Conservation (phyloP, 148 eudicot species). For the Oxyria digyna region DNA sequence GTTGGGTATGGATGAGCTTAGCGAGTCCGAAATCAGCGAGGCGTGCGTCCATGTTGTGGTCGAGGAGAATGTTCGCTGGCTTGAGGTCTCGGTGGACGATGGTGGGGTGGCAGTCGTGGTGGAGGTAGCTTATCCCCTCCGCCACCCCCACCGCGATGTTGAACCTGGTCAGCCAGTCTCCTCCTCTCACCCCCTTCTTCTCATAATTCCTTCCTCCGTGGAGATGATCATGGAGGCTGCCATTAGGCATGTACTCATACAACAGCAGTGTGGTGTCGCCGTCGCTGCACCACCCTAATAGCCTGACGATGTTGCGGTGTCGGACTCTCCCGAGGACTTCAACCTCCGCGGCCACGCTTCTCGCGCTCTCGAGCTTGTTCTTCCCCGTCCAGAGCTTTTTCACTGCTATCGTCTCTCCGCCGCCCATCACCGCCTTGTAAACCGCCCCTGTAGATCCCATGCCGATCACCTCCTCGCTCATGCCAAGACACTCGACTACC, state of each 20-base stretch:
- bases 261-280: constrained; percentile 64
- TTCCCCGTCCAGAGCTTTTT: constrained; percentile 58
- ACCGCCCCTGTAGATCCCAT: constrained; percentile 93
- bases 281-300: constrained; percentile 81
- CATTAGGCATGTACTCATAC: constrained; percentile 97
- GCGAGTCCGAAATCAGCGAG: constrained; percentile 98
- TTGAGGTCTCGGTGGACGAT: constrained; percentile 90
- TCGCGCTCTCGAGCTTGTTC: constrained; percentile 80
- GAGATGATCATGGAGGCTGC: constrained; percentile 71
- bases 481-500: constrained; percentile 58
- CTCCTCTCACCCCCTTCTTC: constrained; percentile 1
- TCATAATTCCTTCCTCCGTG: constrained; percentile 23
- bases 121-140: constrained; percentile 88
- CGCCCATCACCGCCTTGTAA: constrained; percentile 34
- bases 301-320: constrained; percentile 78
- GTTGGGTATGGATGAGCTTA: constrained; percentile 57
- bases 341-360: constrained; percentile 63
- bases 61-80: constrained; percentile 76
- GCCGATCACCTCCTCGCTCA: constrained; percentile 64
- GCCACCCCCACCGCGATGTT: constrained; percentile 88
- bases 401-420: constrained; percentile 52
- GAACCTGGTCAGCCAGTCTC: constrained; percentile 71
- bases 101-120: constrained; percentile 90
- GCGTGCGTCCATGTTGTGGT: constrained; percentile 82
- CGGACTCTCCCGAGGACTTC: constrained; percentile 86